Conservation (phyloP, 2,329 filamentous ascomycete species). For the Cadophora luteo-olivacea region DNA sequence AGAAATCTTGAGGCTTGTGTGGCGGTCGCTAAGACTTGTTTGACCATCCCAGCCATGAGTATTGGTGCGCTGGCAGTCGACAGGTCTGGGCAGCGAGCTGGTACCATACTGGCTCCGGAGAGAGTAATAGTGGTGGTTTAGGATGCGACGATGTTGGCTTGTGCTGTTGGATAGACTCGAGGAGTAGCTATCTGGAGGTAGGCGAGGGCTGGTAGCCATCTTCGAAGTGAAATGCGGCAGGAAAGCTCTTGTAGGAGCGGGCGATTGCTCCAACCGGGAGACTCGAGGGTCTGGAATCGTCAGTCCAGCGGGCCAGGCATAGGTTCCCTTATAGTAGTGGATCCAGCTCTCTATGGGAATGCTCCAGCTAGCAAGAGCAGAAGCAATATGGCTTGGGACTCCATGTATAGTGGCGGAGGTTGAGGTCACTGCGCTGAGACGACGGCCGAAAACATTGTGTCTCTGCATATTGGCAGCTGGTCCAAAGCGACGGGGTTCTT, state of each 20-base stretch:
- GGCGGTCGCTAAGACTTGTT: not conserved
- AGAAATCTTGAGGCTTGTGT: not conserved
- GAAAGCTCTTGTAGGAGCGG: not conserved
- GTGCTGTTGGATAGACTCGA: not conserved
- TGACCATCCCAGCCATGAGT: not conserved
- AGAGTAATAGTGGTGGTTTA: not conserved
- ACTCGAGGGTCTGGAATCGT: not conserved
- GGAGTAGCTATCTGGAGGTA: not conserved
- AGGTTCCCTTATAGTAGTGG: not conserved
- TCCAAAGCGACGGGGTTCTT: not conserved
- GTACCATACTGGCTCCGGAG: not conserved
- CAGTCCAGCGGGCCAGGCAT: constrained; percentile 10
- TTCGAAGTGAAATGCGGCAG: not conserved
- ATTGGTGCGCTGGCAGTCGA: not conserved
- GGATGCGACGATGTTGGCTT: not conserved
- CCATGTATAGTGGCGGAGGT: not conserved
- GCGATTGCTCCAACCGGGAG: not conserved
- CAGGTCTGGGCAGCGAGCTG: too few relatives aligned
- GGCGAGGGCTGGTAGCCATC: not conserved
- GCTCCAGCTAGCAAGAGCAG: constrained; percentile 2
- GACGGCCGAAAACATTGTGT: not conserved
- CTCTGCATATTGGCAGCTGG: not conserved
- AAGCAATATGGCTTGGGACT: not conserved
- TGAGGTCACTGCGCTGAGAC: not conserved
- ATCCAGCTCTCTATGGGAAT: constrained; percentile 1